phyloP scores from a whole-genome alignment of 106 monocot genomes.

The Vanilla planifolia region DNA sequence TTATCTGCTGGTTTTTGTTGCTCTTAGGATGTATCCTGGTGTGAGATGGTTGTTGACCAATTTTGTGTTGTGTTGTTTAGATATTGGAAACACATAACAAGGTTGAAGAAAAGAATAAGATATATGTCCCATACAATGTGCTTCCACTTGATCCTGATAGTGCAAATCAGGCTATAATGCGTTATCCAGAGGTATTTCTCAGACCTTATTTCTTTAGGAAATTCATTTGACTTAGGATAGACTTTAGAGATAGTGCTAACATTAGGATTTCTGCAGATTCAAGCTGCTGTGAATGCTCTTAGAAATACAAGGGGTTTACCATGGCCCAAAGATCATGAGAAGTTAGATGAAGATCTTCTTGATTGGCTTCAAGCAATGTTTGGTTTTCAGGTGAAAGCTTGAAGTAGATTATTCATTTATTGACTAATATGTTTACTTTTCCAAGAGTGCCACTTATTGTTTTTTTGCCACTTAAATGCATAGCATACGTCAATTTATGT shows the following conservation, averaged over 20 bases:
- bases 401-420: not conserved
- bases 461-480: not conserved
- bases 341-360: constrained; percentile 65
- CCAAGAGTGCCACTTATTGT: no score
- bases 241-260: not conserved
- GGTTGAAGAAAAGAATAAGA: constrained; percentile 75
- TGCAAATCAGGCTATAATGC: constrained; percentile 77
- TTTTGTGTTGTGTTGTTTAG: constrained; percentile 29
- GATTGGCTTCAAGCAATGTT: constrained; percentile 89
- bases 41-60: not conserved
- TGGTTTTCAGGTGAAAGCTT: constrained; percentile 71
- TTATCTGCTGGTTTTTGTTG: not conserved
- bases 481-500: constrained; percentile 10
- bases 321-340: constrained; percentile 73
- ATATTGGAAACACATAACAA: constrained; percentile 75
- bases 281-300: constrained; percentile 81
- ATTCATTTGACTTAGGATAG: not conserved
- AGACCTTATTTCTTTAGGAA: not conserved
- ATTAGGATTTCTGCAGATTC: constrained; percentile 47
- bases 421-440: not conserved
- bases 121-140: constrained; percentile 89
- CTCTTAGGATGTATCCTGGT: no score
- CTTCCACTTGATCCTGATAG: constrained; percentile 83
- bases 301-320: constrained; percentile 80
- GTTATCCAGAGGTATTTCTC: constrained; percentile 71